A percentile compares a stretch with the other conserved stretches of the same genome.
Evolutionary conservation across 208 protist genomes (phyloP).

Genomic region (Vickermania ingenoplastis): DNA sequence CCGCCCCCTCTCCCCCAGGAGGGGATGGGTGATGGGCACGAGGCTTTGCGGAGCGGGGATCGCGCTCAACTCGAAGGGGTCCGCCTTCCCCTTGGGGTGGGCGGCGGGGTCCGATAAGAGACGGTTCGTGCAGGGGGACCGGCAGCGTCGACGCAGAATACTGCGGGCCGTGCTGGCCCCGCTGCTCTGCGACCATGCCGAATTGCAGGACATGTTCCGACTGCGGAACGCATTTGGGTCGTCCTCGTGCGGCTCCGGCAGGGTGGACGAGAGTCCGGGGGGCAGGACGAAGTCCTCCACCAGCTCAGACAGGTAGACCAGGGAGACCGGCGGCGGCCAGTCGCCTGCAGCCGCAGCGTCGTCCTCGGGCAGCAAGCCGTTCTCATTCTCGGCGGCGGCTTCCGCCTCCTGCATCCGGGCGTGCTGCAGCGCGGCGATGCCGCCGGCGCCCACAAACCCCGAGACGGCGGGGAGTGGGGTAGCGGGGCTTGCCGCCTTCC

Average conservation of each 20-base stretch:
- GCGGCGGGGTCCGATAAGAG: conserved; percentile 15
- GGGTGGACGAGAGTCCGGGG: not conserved
- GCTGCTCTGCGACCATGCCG: not conserved
- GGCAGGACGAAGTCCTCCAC: not conserved
- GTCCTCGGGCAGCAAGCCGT: not conserved
- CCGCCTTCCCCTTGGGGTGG: conserved; percentile 16
- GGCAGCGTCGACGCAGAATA: conserved; percentile 18
- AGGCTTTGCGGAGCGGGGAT: conserved; percentile 1
- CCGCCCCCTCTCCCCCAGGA: too few relatives aligned
- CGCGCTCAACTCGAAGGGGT: conserved; percentile 2
- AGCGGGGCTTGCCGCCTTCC: not conserved
- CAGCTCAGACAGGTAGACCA: not conserved
- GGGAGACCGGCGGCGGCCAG: not conserved
- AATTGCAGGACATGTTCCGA: not conserved
- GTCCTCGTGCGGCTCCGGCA: too few relatives aligned
- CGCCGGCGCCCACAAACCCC: not conserved
- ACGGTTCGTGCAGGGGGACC: conserved; percentile 12
- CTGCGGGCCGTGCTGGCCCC: conserved; percentile 4
- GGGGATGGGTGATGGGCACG: not conserved
- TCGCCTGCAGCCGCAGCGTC: not conserved
- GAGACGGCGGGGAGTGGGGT: not conserved
- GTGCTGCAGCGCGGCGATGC: not conserved
- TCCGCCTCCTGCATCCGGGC: not conserved
- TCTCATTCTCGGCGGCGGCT: not conserved
- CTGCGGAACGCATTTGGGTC: too few relatives aligned